A percentile compares a stretch with the other conserved stretches of the same genome.
Evolutionary conservation across 352 stramenopile species (phyloP).

Genomic region (Phytopythium kandeliae): DNA sequence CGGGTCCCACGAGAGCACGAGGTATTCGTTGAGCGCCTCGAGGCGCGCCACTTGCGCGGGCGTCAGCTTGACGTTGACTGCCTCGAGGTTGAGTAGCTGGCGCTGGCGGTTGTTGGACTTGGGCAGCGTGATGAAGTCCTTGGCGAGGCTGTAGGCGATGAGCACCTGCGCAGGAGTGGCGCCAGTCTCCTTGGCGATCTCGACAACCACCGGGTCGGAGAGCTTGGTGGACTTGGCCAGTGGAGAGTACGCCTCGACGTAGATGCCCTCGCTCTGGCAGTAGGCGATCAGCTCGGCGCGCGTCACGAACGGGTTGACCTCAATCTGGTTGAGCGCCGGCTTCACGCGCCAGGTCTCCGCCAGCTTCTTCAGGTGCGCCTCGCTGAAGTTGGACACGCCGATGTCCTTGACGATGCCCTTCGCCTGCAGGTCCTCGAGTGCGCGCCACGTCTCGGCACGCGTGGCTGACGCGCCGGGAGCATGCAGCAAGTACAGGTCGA

Average conservation of each 20-base stretch:
- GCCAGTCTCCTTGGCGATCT: constrained; percentile 19
- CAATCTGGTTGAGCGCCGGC: constrained; percentile 73
- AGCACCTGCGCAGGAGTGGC: constrained; percentile 35
- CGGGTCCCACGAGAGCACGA: constrained; percentile 29
- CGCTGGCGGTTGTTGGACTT: constrained; percentile 33
- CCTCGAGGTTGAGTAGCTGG: constrained; percentile 33
- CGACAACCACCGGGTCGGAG: constrained; percentile 13
- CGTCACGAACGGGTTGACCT: constrained; percentile 58
- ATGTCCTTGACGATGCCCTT: constrained; percentile 38
- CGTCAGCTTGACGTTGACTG: constrained; percentile 17
- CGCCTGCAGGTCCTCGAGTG: constrained; percentile 28
- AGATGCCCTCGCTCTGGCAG: constrained; percentile 24
- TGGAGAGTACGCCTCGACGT: constrained; percentile 41
- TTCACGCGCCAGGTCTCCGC: constrained; percentile 34
- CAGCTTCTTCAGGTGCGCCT: constrained; percentile 68
- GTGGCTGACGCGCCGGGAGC: constrained; percentile 30
- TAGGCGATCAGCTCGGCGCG: constrained; percentile 47
- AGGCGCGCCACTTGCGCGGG: constrained; percentile 18
- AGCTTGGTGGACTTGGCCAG: constrained; percentile 28
- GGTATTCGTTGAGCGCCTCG: constrained; percentile 30
- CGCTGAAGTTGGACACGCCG: constrained; percentile 81
- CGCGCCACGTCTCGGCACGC: constrained; percentile 26
- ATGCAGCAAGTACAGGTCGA: constrained; percentile 69
- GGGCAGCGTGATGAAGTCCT: constrained; percentile 42
- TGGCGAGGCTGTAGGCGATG: constrained; percentile 34